Evolutionary conservation across 108 stramenopile species (phyloP).

Genomic region (Conticribra weissflogii): DNA sequence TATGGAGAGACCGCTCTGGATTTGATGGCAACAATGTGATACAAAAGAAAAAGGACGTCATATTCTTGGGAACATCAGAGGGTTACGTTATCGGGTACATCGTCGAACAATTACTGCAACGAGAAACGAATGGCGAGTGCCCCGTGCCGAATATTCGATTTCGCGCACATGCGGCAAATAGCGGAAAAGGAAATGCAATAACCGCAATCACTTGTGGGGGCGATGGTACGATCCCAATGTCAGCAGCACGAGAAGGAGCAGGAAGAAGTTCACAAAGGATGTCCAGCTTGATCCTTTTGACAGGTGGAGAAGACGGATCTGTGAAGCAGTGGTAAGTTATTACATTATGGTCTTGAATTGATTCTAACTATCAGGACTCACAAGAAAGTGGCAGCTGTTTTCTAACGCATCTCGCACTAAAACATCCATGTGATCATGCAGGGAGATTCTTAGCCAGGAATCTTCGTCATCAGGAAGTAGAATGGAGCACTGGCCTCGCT

Average conservation of each 20-base stretch:
- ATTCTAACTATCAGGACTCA: neutral
- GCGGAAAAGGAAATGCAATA: slow-evolving; percentile 48
- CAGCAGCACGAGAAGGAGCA: slow-evolving; percentile 11
- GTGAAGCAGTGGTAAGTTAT: slow-evolving; percentile 67
- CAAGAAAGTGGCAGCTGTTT: neutral
- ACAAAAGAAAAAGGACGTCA: slow-evolving; percentile 11
- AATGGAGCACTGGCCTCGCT: slow-evolving; percentile 70
- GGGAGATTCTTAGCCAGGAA: slow-evolving; percentile 47
- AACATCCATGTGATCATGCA: no score
- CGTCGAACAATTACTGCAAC: slow-evolving; percentile 32
- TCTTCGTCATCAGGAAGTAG: slow-evolving; percentile 18
- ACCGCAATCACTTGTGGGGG: slow-evolving; percentile 59
- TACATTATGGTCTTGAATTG: neutral
- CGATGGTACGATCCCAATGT: slow-evolving; percentile 41
- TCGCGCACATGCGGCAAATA: slow-evolving; percentile 48
- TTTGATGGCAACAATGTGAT: neutral
- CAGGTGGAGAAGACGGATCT: slow-evolving; percentile 61
- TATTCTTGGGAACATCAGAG: slow-evolving; percentile 53
- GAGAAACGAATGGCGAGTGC: slow-evolving; percentile 17
- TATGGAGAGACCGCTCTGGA: slow-evolving; percentile 6
- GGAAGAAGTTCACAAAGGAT: slow-evolving; percentile 12
- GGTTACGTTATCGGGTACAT: slow-evolving; percentile 56
- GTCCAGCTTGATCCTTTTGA: slow-evolving; percentile 48
- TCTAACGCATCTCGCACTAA: neutral
- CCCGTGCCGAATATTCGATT: slow-evolving; percentile 52